Evolutionary conservation across 352 stramenopile genomes (phyloP), one percentile per base, ranked within the genome.

Genomic region (Vaucheria bursata): DNA sequence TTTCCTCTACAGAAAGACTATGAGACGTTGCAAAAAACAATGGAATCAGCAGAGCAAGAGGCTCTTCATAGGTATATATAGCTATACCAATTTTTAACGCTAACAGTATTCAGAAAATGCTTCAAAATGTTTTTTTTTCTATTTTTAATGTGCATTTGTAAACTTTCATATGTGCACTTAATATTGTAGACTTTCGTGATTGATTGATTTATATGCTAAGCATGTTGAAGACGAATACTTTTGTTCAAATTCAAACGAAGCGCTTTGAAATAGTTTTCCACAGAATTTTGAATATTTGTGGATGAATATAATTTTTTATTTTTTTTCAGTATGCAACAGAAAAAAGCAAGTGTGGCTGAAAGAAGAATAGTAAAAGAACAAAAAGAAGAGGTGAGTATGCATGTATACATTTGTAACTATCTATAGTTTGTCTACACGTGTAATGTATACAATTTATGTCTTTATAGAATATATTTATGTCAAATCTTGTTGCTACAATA

Each of bases 281-380:
- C 39, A 12, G 39, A 50, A 50, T 12, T 12, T 50, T 50, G 5
- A 50, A 5, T 50, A 50, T 12, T 50, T 12, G 5, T 50, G 39
- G 39, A 50, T 50, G 39, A 12, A 50, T 50, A 12, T 50, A 12
- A 5, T 50, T 50, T 12, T 50, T 5, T 12, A 50, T 50, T 50
- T 5, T 50, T 12, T 50, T 82, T 77, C 38, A 83, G 73, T 66
- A 73, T 79, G 35, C 74, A 83, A 45, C 45, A 79, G 73, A 83
- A 70, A 52, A 83, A 83, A 71, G 78, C 67, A 18, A 76, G 69
- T 35, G 45, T 76, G 38, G 66, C 66, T 12, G 77, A 82, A 35
- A 53, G 53, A 12, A 82, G 74, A 72, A 67, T 79, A 66, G 78
- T 81, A 65, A 81, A 83, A 36, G 78, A 83, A 53, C 73, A 83